phyloP scores from a whole-genome alignment of 164 flowering plant genomes.

The Cinnamomum chago region DNA sequence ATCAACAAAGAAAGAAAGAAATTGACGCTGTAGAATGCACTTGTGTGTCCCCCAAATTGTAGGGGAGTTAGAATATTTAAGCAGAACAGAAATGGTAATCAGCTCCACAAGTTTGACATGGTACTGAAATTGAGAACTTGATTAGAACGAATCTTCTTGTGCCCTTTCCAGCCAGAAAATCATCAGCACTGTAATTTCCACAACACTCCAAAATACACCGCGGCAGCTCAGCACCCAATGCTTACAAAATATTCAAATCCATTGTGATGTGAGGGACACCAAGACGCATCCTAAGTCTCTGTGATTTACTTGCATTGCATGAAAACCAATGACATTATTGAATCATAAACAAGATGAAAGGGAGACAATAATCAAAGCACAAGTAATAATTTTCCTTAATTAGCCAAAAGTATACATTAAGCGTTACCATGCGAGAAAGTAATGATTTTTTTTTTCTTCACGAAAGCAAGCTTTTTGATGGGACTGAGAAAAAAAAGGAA shows the following conservation, averaged over 20 bases:
- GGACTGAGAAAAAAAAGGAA: constrained; percentile 8
- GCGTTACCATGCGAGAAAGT: constrained; percentile 17
- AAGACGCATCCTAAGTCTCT: neutral
- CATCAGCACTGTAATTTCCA: too few relatives aligned
- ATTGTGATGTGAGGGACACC: neutral
- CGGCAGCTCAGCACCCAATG: neutral
- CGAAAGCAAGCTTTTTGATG: constrained; percentile 27
- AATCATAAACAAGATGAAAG: neutral
- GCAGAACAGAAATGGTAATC: too few relatives aligned
- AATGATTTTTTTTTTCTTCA: constrained; percentile 10
- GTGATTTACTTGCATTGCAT: neutral
- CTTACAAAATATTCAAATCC: neutral
- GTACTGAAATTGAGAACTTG: too few relatives aligned
- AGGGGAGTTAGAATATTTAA: too few relatives aligned
- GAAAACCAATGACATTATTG: neutral
- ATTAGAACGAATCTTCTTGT: too few relatives aligned
- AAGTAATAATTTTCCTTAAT: neutral
- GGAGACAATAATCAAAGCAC: neutral
- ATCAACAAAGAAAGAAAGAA: too few relatives aligned
- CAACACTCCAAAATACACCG: neutral
- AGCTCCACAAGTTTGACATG: too few relatives aligned
- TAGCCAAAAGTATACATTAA: constrained; percentile 14
- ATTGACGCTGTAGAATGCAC: too few relatives aligned
- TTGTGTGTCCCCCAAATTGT: too few relatives aligned
- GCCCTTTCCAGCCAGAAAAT: too few relatives aligned